phyloP scores from a whole-genome alignment of 306 rosid genomes.

The Casuarina equisetifolia region DNA sequence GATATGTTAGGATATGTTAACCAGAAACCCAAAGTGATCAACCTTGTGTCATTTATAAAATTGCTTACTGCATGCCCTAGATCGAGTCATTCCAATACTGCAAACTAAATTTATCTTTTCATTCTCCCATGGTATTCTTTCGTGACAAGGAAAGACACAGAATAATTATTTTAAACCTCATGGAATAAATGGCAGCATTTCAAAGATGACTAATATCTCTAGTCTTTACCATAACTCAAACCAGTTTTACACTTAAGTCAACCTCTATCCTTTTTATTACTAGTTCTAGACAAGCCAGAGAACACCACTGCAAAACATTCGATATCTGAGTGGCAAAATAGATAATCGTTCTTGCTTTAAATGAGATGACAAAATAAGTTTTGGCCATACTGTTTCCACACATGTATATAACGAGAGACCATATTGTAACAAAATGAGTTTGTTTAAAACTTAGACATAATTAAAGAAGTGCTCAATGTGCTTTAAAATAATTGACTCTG shows the following conservation, averaged over 20 bases:
- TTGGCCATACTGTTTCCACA: too few species aligned
- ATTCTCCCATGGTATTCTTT: neutral
- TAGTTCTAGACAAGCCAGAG: neutral
- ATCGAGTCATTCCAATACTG: neutral
- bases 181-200: neutral
- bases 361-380: too few species aligned
- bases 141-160: neutral
- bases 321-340: too few species aligned
- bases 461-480: too few species aligned
- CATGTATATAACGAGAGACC: too few species aligned
- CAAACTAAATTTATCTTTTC: neutral
- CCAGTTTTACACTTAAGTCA: neutral
- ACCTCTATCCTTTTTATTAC: neutral
- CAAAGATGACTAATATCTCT: neutral
- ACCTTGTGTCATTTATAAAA: neutral
- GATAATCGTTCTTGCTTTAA: too few species aligned
- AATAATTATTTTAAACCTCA: neutral
- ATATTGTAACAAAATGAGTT: too few species aligned
- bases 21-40: slow-evolving; percentile 17
- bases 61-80: neutral
- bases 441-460: too few species aligned
- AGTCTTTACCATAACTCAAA: neutral
- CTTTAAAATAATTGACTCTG: too few species aligned
- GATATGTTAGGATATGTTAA: slow-evolving; percentile 10
- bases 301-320: neutral